phyloP scores from a whole-genome alignment of 768 basidiomycete genomes.

The Mycena rebaudengoi region DNA sequence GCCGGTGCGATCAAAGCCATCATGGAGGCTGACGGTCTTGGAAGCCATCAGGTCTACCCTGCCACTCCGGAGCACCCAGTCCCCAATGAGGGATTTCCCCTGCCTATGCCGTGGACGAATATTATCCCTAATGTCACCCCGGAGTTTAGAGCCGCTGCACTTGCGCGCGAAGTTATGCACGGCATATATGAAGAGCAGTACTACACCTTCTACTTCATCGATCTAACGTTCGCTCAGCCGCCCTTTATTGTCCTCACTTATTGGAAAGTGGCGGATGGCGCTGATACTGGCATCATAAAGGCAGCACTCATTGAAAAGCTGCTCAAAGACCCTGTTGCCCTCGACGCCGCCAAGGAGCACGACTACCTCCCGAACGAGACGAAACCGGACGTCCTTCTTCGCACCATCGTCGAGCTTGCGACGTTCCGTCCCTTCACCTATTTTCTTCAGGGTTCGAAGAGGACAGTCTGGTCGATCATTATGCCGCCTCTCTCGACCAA shows the following conservation, averaged over 20 bases:
- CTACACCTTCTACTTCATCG: not conserved
- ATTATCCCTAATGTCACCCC: not conserved
- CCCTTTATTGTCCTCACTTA: not conserved
- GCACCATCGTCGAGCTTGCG: not conserved
- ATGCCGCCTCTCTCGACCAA: not conserved
- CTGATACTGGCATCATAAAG: not conserved
- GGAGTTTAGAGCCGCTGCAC: not conserved
- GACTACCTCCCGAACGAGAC: not conserved
- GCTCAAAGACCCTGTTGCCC: not conserved
- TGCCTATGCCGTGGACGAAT: not conserved
- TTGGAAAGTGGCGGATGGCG: not conserved
- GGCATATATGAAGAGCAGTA: not conserved
- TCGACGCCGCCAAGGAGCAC: not conserved
- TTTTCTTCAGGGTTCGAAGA: not conserved
- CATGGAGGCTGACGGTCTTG: too few species aligned
- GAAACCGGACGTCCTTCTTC: not conserved
- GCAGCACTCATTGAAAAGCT: not conserved
- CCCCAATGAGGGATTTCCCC: too few species aligned
- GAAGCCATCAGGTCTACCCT: too few species aligned
- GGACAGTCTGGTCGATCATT: not conserved
- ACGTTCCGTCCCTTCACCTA: not conserved
- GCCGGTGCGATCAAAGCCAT: too few species aligned
- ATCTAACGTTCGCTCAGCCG: not conserved
- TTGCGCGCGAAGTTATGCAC: not conserved
- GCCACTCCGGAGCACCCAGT: too few species aligned